These are phyloP conservation scores for Teratosphaeria viscida DNA, from an alignment of 2,329 filamentous ascomycete genomes.

Conservation along the genomic window DNA sequence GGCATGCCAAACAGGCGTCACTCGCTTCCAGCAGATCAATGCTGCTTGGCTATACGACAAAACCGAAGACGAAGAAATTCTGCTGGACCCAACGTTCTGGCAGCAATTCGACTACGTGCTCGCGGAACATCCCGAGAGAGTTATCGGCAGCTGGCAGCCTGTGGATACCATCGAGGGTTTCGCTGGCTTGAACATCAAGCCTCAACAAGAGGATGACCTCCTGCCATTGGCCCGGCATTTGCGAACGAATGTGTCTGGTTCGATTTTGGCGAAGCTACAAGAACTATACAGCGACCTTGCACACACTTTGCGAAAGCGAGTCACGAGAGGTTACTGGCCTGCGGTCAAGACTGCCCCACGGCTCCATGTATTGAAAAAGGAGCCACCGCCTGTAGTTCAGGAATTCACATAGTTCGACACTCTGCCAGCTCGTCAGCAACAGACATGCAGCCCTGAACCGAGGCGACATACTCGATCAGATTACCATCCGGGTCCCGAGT, in stretches of 20 bases:
- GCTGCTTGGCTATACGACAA: constrained; percentile 50
- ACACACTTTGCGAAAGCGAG: constrained; percentile 12
- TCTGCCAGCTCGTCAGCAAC: constrained; percentile 5
- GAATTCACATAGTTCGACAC: constrained; percentile 20
- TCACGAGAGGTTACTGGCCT: constrained; percentile 45
- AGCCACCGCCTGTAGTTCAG: constrained; percentile 9
- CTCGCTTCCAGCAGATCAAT: constrained; percentile 44
- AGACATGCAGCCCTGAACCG: neutral
- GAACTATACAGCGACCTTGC: constrained; percentile 9
- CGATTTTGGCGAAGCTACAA: constrained; percentile 2
- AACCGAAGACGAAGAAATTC: constrained; percentile 38
- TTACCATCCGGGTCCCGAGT: constrained; percentile 53
- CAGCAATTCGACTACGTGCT: constrained; percentile 48
- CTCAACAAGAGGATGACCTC: constrained; percentile 21
- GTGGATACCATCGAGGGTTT: constrained; percentile 42
- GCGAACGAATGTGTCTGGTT: constrained; percentile 1
- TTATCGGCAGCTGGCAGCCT: constrained; percentile 44
- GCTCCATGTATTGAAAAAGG: constrained; percentile 38
- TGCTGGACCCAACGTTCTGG: constrained; percentile 47
- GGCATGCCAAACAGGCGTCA: constrained; percentile 53
- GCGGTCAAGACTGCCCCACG: constrained; percentile 44
- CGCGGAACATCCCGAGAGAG: constrained; percentile 39
- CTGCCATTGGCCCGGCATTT: constrained; percentile 7
- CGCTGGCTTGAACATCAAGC: constrained; percentile 39
- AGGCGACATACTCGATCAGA: constrained; percentile 45